phyloP scores from a whole-genome alignment of 2,329 filamentous ascomycete species.

The Talaromyces sp. region DNA sequence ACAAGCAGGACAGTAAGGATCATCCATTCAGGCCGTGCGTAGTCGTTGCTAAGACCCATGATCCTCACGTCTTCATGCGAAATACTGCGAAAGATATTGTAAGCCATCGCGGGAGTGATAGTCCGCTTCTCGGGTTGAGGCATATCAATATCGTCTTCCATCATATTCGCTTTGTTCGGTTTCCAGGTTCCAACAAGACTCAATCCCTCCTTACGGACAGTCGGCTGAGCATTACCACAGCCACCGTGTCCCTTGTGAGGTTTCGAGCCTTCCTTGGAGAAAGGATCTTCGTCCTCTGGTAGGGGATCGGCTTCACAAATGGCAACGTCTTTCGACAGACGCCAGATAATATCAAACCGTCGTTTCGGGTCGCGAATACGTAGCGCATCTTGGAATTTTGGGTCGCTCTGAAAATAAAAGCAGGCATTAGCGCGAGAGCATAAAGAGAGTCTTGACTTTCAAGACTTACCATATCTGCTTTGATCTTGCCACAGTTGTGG shows the following conservation, averaged over 20 bases:
- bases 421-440: slow-evolving; percentile 32
- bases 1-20: slow-evolving; percentile 91
- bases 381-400: slow-evolving; percentile 76
- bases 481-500: slow-evolving; percentile 96
- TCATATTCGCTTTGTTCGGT: slow-evolving; percentile 61
- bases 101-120: slow-evolving; percentile 77
- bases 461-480: slow-evolving; percentile 93
- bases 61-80: slow-evolving; percentile 73
- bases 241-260: slow-evolving; percentile 67
- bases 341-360: slow-evolving; percentile 89
- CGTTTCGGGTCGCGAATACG: slow-evolving; percentile 85
- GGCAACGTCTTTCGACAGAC: slow-evolving; percentile 81
- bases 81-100: slow-evolving; percentile 82
- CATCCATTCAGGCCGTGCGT: slow-evolving; percentile 98
- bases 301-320: slow-evolving; percentile 75
- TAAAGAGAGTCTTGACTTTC: slow-evolving; percentile 22
- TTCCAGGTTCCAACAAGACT: slow-evolving; percentile 75
- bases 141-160: slow-evolving; percentile 57
- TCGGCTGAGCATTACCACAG: slow-evolving; percentile 86
- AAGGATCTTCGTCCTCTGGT: slow-evolving; percentile 62
- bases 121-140: slow-evolving; percentile 71
- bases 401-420: slow-evolving; percentile 63
- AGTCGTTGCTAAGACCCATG: slow-evolving; percentile 89
- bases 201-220: slow-evolving; percentile 79
- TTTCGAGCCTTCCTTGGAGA: slow-evolving; percentile 55